These are phyloP conservation scores for Arthrinium phaeospermum DNA, from an alignment of 2,329 filamentous ascomycete species.

Conservation along the genomic window DNA sequence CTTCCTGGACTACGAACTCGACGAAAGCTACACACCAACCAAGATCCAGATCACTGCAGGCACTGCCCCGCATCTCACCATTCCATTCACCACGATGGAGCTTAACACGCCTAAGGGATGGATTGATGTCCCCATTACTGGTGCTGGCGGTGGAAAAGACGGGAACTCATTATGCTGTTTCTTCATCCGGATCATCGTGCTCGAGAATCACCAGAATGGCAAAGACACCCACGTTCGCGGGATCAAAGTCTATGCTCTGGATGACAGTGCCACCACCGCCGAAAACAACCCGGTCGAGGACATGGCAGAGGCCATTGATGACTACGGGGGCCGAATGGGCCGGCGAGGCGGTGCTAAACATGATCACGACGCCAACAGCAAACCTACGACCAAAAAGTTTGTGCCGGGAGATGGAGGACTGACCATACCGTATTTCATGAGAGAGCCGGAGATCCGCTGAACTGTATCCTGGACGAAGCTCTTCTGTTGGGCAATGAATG, in stretches of 20 bases:
- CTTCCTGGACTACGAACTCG: constrained; percentile 87
- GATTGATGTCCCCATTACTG: constrained; percentile 77
- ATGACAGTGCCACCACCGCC: constrained; percentile 48
- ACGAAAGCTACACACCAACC: constrained; percentile 96
- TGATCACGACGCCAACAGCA: constrained; percentile 40
- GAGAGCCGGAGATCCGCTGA: constrained; percentile 49
- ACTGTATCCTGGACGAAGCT: not conserved
- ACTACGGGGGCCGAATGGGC: constrained; percentile 35
- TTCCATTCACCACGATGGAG: constrained; percentile 82
- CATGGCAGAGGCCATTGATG: constrained; percentile 39
- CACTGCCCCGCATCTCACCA: constrained; percentile 88
- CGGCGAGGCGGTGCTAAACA: constrained; percentile 37
- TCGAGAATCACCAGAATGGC: constrained; percentile 98
- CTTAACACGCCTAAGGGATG: constrained; percentile 84
- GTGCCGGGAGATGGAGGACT: constrained; percentile 41
- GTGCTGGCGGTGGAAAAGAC: constrained; percentile 63
- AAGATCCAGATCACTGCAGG: constrained; percentile 89
- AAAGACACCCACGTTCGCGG: constrained; percentile 98
- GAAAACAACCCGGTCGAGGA: constrained; percentile 44
- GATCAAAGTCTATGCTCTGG: constrained; percentile 79
- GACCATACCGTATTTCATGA: constrained; percentile 46
- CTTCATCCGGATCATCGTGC: constrained; percentile 86
- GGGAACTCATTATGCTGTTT: constrained; percentile 83
- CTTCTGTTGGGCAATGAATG: not conserved
- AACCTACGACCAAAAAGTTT: constrained; percentile 36